Conservation (phyloP, 73 alveolate species). For the Tetrahymena malaccensis region DNA sequence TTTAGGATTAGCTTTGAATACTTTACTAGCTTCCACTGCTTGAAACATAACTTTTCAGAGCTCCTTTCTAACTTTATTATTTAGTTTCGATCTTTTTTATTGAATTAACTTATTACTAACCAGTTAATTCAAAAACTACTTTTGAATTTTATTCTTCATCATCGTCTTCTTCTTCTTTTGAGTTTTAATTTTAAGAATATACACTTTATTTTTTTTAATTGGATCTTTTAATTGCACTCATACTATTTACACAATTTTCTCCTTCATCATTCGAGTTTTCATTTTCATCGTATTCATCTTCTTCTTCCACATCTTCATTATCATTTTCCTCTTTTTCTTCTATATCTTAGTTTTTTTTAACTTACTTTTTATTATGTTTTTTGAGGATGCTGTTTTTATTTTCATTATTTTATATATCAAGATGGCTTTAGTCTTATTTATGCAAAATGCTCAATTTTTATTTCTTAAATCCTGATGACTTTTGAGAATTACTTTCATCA, state of each 20-base stretch:
- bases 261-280: not conserved
- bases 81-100: not conserved
- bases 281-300: not conserved
- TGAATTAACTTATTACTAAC: not conserved
- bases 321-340: not conserved
- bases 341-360: not conserved
- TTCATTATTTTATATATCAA: not conserved
- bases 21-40: not conserved
- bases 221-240: not conserved
- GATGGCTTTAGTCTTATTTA: not conserved
- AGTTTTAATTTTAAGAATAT: not conserved
- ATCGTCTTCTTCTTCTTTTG: not conserved
- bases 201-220: not conserved
- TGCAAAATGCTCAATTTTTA: not conserved
- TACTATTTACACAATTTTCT: not conserved
- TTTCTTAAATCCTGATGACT: not conserved
- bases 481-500: not conserved
- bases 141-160: not conserved
- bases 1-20: not conserved
- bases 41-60: not conserved
- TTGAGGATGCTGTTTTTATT: not conserved
- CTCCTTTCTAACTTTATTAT: not conserved
- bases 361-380: not conserved
- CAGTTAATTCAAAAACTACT: not conserved
- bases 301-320: not conserved